A percentile compares a stretch with the other conserved stretches of the same genome.
Conservation (phyloP, 2,329 filamentous ascomycete species). For the Bipolaris sorokiniana region DNA sequence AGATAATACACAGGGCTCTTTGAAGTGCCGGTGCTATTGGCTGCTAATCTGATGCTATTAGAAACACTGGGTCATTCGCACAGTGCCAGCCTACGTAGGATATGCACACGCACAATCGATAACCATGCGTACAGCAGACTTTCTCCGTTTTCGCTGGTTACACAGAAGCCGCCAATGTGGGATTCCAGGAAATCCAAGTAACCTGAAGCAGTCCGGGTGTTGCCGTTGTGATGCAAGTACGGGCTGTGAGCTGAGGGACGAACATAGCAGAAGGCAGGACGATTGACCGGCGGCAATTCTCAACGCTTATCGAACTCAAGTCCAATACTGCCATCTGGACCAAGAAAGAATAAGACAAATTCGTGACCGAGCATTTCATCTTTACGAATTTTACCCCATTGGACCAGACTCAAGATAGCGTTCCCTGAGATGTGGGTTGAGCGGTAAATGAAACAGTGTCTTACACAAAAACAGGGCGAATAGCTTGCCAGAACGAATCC, state of each 20-base stretch:
- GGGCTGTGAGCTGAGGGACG: background rate
- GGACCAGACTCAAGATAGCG: background rate
- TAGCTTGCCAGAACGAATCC: background rate
- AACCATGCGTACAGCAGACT: slow-evolving; percentile 8
- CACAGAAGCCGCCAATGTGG: slow-evolving; percentile 31
- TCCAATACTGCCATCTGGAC: background rate
- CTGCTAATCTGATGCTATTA: slow-evolving; percentile 9
- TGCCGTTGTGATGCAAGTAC: slow-evolving; percentile 1
- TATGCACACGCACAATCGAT: slow-evolving; percentile 12
- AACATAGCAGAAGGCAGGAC: background rate
- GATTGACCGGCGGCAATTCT: background rate
- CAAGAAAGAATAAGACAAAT: background rate
- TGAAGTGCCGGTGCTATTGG: slow-evolving; percentile 11
- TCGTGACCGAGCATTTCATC: background rate
- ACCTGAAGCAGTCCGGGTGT: slow-evolving; percentile 6
- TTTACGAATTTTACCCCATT: background rate
- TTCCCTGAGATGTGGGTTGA: background rate
- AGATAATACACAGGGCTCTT: slow-evolving; percentile 4
- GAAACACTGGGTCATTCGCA: slow-evolving; percentile 22
- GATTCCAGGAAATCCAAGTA: slow-evolving; percentile 20
- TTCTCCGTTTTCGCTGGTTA: slow-evolving; percentile 31
- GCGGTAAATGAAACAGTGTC: slow-evolving; percentile 1
- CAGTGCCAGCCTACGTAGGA: slow-evolving; percentile 17
- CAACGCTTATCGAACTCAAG: slow-evolving; percentile 5
- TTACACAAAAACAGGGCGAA: background rate